phyloP scores from a whole-genome alignment of 495 filamentous ascomycete genomes.

The Aspergillus heteromorphus region DNA sequence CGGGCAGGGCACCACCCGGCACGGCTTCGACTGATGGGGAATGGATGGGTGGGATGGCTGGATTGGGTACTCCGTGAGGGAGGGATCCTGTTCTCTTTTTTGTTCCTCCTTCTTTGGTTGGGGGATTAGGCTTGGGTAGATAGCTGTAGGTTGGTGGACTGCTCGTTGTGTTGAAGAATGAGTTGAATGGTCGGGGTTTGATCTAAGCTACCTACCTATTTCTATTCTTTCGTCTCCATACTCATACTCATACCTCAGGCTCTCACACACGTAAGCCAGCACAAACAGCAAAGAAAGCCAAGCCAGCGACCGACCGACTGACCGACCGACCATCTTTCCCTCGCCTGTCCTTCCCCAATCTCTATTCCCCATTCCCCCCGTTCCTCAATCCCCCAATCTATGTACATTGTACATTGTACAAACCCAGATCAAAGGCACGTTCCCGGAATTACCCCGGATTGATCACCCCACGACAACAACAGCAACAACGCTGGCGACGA shows the following conservation, averaged over 20 bases:
- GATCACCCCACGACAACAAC: background rate
- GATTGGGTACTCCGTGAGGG: background rate
- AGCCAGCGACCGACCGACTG: background rate
- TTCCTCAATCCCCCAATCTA: no score
- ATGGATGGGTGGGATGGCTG: no score
- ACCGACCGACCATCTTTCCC: background rate
- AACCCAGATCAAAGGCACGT: background rate
- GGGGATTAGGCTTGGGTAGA: no score
- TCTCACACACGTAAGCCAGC: background rate
- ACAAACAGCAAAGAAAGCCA: background rate
- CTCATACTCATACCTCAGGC: background rate
- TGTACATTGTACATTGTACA: no score
- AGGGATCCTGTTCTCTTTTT: no score
- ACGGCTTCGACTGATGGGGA: background rate
- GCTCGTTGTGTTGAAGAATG: background rate
- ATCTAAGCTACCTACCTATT: background rate
- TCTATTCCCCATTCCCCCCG: background rate
- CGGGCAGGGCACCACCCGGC: no score
- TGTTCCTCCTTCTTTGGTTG: no score
- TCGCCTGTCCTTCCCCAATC: background rate
- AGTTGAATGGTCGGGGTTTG: background rate
- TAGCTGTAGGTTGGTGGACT: no score
- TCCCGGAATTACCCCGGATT: background rate
- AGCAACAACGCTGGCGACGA: no score
- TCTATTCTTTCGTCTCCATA: background rate